Base-by-base conservation (phyloP, 2,329 filamentous ascomycete species). In the Corynespora cassiicola region DNA sequence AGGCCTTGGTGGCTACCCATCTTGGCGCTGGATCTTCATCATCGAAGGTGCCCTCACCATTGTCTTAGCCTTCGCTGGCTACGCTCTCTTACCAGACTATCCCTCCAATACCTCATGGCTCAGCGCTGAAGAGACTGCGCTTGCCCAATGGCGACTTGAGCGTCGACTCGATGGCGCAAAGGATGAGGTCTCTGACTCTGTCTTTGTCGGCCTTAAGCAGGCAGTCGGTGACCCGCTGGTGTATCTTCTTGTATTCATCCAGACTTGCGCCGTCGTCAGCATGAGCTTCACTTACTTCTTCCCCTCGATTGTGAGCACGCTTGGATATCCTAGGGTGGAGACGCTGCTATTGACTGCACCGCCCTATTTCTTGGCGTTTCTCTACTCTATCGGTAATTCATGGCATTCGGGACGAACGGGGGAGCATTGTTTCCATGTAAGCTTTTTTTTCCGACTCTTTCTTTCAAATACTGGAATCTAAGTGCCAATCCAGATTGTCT, bases 201-300 rank as follows among this genome's bases (percentile, higher is more conserved):
- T 52, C 3, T 47, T 54, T 21, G 25, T 43, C 12, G 79, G 78
- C 1, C 59, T 81, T 12, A 72, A 70, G 47, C 47, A 79, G 42
- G 75, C 75, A 0, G 60, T 80, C 12, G 65, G 60, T 5, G 78
- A 81, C 48, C 74, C 73, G 5, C 70, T 75, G 2, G 64, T 81
- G 0, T 81, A 79, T 45, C 45, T 81, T 1, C 80, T 82, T 35
- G 70, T 78, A 2, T 62, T 81, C 15, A 62, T 82, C 3, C 78
- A 82, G 52, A 78, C 81, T 39, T 54, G 72, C n/a, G 75, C 72
- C 6, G 68, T 72, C 21, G 67, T 74, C n/a, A 45, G 39, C 2
- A 53, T 53, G 50, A 52, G 45, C 1, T 84, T 85, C 52, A 79
- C 82, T 29, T 84, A 84, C 56, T 85, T 85, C 67, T 84, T 85